A percentile compares a stretch with the other conserved stretches of the same genome.
Conservation (phyloP, 768 basidiomycete species). For the Boletus eberwhitei region DNA sequence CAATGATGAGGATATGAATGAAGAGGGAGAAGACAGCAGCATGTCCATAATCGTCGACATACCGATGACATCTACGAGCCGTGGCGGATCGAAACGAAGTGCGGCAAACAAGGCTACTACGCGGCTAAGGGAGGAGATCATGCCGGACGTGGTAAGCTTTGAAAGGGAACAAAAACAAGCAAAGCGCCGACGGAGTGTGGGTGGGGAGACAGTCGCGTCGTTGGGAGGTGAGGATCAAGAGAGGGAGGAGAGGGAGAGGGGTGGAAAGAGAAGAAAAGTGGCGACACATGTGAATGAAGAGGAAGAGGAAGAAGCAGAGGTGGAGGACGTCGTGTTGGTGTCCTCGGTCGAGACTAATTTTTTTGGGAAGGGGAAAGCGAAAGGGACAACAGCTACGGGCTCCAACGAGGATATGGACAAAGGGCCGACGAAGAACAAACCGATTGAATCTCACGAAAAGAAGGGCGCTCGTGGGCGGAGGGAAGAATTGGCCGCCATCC, state of each 20-base stretch:
- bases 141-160: constrained; percentile 73
- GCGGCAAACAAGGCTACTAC: constrained; percentile 53
- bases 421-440: constrained; percentile 4
- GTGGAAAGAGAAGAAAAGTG: constrained; percentile 18
- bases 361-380: constrained; percentile 10
- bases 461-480: constrained; percentile 7
- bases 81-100: constrained; percentile 38
- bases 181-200: constrained; percentile 32
- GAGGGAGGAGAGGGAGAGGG: constrained; percentile 13
- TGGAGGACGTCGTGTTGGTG: constrained; percentile 14
- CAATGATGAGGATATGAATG: not conserved
- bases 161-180: constrained; percentile 59
- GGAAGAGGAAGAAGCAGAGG: constrained; percentile 27
- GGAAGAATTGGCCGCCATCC: constrained; percentile 26
- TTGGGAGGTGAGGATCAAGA: constrained; percentile 10
- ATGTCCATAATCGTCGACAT: constrained; percentile 11
- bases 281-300: constrained; percentile 11
- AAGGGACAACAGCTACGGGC: not conserved
- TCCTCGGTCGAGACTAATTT: constrained; percentile 13
- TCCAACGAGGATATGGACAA: constrained; percentile 6
- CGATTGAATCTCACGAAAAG: constrained; percentile 4
- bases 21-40: not conserved
- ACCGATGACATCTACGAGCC: constrained; percentile 11
- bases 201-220: constrained; percentile 26
- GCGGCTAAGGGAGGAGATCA: constrained; percentile 50